Conservation (phyloP, 1,139 yeast species). For the Scheffersomyces lignicola region DNA sequence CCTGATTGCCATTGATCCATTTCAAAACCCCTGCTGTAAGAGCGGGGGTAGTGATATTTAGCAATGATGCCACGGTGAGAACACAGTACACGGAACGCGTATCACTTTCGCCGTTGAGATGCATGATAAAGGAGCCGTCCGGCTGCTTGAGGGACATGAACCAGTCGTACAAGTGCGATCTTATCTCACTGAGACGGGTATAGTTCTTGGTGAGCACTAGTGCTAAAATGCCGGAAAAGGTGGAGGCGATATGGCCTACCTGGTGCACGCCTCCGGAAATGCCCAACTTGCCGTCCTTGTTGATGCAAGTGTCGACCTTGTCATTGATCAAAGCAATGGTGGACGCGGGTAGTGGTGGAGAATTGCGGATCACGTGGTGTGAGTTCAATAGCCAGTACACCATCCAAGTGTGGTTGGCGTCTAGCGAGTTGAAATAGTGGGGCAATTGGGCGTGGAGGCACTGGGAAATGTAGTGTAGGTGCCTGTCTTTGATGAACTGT, state of each 20-base stretch:
- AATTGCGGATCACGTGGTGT: slow-evolving; percentile 5
- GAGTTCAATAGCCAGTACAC: slow-evolving; percentile 80
- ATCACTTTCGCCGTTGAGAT: slow-evolving; percentile 79
- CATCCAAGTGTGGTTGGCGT: slow-evolving; percentile 92
- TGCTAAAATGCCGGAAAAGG: slow-evolving; percentile 76
- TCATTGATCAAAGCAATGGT: slow-evolving; percentile 13
- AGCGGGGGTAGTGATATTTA: slow-evolving; percentile 64
- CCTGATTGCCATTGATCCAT: slow-evolving; percentile 76
- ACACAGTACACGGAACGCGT: slow-evolving; percentile 89
- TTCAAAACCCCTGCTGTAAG: slow-evolving; percentile 52
- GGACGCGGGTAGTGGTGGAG: not conserved
- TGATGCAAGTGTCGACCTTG: slow-evolving; percentile 27
- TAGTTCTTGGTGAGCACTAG: slow-evolving; percentile 55
- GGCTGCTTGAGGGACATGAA: slow-evolving; percentile 58
- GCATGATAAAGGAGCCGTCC: slow-evolving; percentile 79
- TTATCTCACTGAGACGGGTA: slow-evolving; percentile 24
- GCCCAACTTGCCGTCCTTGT: slow-evolving; percentile 56
- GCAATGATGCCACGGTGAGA: slow-evolving; percentile 66
- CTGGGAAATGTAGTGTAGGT: slow-evolving; percentile 16
- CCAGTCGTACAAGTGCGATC: slow-evolving; percentile 57
- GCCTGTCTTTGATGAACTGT: slow-evolving; percentile 18
- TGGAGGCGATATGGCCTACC: slow-evolving; percentile 79
- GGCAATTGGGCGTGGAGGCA: slow-evolving; percentile 52
- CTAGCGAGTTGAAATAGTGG: slow-evolving; percentile 49
- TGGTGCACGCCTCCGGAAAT: slow-evolving; percentile 86